Percentiles rank a stretch among this genome's conserved stretches.
phyloP scores from a whole-genome alignment of 1,284 basidiomycete species.

The Ustilago bromivora region DNA sequence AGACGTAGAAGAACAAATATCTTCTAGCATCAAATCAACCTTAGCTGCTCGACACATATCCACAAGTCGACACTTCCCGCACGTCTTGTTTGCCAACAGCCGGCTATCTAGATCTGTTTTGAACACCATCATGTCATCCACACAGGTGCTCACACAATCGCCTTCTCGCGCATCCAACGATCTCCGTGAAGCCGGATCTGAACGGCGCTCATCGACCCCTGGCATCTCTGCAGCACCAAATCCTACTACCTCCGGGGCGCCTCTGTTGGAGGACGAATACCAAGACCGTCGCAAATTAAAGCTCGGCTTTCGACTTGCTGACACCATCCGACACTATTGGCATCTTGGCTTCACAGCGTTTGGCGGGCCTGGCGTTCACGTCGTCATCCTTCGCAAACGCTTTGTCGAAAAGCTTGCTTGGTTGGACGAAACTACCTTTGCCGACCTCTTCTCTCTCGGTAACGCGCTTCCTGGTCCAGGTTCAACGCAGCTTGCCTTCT shows the following conservation, averaged over 20 bases:
- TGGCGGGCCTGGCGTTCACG: conserved; percentile 47
- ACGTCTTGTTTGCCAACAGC: neutral
- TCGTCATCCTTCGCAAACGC: conserved; percentile 50
- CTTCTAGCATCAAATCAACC: neutral
- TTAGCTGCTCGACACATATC: neutral
- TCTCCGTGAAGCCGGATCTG: neutral
- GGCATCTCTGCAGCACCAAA: conserved; percentile 4
- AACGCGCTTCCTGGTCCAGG: conserved; percentile 72
- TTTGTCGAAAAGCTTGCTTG: conserved; percentile 60
- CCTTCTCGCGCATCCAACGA: conserved; percentile 13
- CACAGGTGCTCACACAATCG: conserved; percentile 22
- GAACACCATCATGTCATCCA: conserved; percentile 20
- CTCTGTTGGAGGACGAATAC: conserved; percentile 15
- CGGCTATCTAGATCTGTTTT: neutral
- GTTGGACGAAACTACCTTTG: conserved; percentile 59
- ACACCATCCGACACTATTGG: conserved; percentile 51
- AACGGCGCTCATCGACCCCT: conserved; percentile 1
- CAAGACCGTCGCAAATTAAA: conserved; percentile 38
- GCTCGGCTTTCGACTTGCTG: conserved; percentile 44
- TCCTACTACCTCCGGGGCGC: conserved; percentile 3
- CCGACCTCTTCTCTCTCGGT: conserved; percentile 72
- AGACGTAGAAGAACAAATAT: neutral
- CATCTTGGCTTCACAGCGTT: conserved; percentile 58
- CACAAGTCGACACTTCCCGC: neutral
- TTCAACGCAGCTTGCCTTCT: conserved; percentile 71